Conservation (phyloP, 495 filamentous ascomycete genomes). For the Penicillium desertorum region DNA sequence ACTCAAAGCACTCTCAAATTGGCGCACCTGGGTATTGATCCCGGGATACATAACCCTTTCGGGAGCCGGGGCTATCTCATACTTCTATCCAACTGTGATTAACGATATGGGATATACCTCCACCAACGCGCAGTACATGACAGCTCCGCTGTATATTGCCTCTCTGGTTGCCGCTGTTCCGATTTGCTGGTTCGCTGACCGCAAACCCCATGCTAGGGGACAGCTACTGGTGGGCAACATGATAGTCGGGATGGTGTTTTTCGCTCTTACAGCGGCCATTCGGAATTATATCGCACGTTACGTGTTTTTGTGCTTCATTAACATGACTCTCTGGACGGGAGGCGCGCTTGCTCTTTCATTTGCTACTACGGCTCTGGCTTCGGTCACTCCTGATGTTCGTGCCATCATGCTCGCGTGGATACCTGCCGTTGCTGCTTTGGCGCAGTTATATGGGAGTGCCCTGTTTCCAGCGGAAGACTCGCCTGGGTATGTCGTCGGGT, state of each 20-base stretch:
- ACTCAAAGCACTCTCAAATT: slow-evolving; percentile 1
- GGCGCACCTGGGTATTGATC: slow-evolving; percentile 8
- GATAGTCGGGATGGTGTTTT: slow-evolving; percentile 9
- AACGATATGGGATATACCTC: slow-evolving; percentile 42
- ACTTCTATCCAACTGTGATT: slow-evolving; percentile 45
- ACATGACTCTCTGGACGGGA: slow-evolving; percentile 12
- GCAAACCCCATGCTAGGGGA: background rate
- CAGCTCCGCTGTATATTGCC: slow-evolving; percentile 42
- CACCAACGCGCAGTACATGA: slow-evolving; percentile 34
- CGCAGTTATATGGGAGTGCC: slow-evolving; percentile 14
- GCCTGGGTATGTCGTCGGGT: slow-evolving; percentile 10
- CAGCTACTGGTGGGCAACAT: background rate
- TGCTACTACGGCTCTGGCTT: slow-evolving; percentile 6
- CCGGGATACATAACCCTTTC: slow-evolving; percentile 9
- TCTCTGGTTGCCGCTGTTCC: slow-evolving; percentile 12
- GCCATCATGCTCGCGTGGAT: slow-evolving; percentile 13
- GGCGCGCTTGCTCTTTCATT: slow-evolving; percentile 12
- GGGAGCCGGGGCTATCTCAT: slow-evolving; percentile 22
- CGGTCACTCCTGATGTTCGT: slow-evolving; percentile 4
- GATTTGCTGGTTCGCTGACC: slow-evolving; percentile 2
- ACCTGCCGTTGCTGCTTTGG: slow-evolving; percentile 7
- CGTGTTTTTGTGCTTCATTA: slow-evolving; percentile 14
- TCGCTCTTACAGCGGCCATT: slow-evolving; percentile 11
- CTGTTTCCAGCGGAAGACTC: slow-evolving; percentile 12
- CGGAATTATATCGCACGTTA: slow-evolving; percentile 8